phyloP scores from a whole-genome alignment of 768 basidiomycete species.

The Mycena olivaceomarginata region DNA sequence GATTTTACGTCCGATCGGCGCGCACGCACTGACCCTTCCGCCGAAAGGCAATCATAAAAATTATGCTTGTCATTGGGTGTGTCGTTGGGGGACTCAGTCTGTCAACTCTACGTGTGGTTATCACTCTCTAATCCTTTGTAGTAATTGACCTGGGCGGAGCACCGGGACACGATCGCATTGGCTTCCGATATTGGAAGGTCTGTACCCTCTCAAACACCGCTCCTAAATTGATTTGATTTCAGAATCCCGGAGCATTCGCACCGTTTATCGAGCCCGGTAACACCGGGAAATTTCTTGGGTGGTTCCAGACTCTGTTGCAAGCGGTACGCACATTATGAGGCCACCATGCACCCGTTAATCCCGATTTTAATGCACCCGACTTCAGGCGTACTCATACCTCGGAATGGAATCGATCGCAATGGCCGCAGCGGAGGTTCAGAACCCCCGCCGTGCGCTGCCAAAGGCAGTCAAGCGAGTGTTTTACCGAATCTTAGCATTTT shows the following conservation, averaged over 20 bases:
- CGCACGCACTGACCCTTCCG: background rate
- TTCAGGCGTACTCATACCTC: constrained; percentile 75
- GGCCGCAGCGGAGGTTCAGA: constrained; percentile 74
- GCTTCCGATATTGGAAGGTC: constrained; percentile 67
- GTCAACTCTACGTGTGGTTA: background rate
- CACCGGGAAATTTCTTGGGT: constrained; percentile 42
- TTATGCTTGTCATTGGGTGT: constrained; percentile 62
- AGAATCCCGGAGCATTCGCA: constrained; percentile 40
- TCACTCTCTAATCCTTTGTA: constrained; percentile 50
- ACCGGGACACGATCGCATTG: constrained; percentile 64
- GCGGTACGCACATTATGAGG: constrained; percentile 27
- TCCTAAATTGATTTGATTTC: background rate
- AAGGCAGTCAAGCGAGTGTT: constrained; percentile 77
- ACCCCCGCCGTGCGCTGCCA: constrained; percentile 80
- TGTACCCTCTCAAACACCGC: background rate
- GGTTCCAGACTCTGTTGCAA: constrained; percentile 40
- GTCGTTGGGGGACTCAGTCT: constrained; percentile 54
- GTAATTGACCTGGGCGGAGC: constrained; percentile 72
- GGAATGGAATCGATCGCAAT: constrained; percentile 72
- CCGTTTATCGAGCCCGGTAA: constrained; percentile 22
- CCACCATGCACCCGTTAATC: too few species aligned
- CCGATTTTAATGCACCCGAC: too few species aligned
- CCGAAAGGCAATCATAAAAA: constrained; percentile 57
- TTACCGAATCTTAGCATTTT: constrained; percentile 59
- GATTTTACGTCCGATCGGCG: constrained; percentile 38